A percentile compares a stretch with the other conserved stretches of the same genome.
Evolutionary conservation across 768 basidiomycete genomes (phyloP).

Genomic region (Naganishia kalamii): DNA sequence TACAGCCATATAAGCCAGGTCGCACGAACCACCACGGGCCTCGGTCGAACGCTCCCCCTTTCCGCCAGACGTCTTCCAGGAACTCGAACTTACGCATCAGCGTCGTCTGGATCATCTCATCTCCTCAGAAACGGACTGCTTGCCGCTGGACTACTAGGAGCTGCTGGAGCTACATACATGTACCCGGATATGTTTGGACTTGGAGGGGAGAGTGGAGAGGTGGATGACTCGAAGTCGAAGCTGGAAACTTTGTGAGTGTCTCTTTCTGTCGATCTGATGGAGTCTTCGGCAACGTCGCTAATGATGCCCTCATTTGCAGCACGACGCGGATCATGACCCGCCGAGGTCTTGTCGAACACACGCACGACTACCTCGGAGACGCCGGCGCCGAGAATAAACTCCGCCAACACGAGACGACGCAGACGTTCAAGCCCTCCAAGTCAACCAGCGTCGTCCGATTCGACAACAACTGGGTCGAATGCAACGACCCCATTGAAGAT

Average conservation of each 20-base stretch:
- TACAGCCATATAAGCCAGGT: background rate
- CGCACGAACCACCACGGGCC: background rate
- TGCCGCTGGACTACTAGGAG: conserved; percentile 5
- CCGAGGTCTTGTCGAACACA: conserved; percentile 19
- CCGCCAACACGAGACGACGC: conserved; percentile 1
- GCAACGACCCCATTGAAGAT: conserved; percentile 91
- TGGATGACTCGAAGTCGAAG: background rate
- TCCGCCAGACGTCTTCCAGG: background rate
- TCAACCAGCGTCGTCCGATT: conserved; percentile 46
- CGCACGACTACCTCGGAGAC: conserved; percentile 8
- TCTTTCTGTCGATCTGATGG: background rate
- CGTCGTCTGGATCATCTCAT: background rate
- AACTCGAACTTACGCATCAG: conserved; percentile 9
- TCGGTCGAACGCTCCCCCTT: background rate
- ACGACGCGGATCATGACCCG: conserved; percentile 22
- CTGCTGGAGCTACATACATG: conserved; percentile 17
- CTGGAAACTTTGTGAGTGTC: conserved; percentile 19
- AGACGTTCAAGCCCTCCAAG: conserved; percentile 14
- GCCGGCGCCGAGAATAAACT: conserved; percentile 3
- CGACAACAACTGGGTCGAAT: conserved; percentile 69
- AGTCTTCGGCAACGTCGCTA: background rate
- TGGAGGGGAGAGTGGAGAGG: background rate
- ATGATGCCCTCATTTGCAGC: background rate
- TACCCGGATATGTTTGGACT: conserved; percentile 17
- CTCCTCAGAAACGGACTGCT: conserved; percentile 18